These are phyloP conservation scores for Aspergillus aculeatus DNA, from an alignment of 2,329 filamentous ascomycete species.

Conservation along the genomic window DNA sequence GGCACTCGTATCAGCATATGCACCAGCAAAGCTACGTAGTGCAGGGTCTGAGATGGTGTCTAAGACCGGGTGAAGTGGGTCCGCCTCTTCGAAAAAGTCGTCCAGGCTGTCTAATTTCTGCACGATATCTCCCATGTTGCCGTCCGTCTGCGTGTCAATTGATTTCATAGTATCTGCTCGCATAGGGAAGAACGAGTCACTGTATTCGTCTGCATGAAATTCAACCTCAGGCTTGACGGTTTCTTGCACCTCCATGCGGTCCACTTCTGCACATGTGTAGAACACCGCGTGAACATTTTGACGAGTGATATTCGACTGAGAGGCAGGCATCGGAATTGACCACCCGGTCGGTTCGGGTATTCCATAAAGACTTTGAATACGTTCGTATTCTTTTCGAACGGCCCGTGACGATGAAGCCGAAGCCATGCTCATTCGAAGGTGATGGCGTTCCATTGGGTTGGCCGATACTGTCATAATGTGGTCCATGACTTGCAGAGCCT, in stretches of 20 bases:
- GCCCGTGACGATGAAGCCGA: constrained; percentile 74
- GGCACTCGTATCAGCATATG: constrained; percentile 70
- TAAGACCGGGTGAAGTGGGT: constrained; percentile 59
- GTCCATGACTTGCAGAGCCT: constrained; percentile 87
- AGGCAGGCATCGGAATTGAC: constrained; percentile 90
- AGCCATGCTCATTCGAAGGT: constrained; percentile 97
- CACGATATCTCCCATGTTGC: constrained; percentile 78
- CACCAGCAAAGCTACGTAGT: constrained; percentile 55
- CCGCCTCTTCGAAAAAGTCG: constrained; percentile 74
- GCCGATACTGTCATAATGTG: constrained; percentile 93
- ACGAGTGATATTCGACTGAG: constrained; percentile 81
- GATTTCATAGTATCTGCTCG: constrained; percentile 91
- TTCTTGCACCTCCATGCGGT: constrained; percentile 57
- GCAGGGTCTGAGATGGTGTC: constrained; percentile 37
- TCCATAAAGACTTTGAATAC: constrained; percentile 90
- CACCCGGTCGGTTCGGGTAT: constrained; percentile 95
- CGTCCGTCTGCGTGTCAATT: constrained; percentile 63
- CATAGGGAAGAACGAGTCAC: constrained; percentile 74
- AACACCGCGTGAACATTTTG: constrained; percentile 95
- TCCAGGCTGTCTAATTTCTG: constrained; percentile 75
- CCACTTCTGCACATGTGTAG: constrained; percentile 79
- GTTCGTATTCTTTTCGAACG: constrained; percentile 90
- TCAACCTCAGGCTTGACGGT: constrained; percentile 81
- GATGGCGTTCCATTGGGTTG: constrained; percentile 88
- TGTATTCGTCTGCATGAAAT: constrained; percentile 85